A percentile compares a stretch with the other conserved stretches of the same genome.
phyloP scores from a whole-genome alignment of 2,329 filamentous ascomycete genomes.

The Sclerotinia minor region DNA sequence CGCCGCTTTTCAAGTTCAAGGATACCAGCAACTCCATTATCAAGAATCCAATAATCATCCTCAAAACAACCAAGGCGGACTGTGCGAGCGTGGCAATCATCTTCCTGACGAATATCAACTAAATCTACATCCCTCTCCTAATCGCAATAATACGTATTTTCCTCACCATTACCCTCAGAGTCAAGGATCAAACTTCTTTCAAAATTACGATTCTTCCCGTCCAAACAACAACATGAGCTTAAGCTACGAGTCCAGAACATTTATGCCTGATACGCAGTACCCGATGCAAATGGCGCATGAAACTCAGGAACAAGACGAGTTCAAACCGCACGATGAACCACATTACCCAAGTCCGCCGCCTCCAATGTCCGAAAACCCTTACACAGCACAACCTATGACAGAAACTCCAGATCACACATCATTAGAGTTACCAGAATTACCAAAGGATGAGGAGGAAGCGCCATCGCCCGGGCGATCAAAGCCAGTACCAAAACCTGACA shows the following conservation, averaged over 20 bases:
- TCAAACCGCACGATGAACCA: constrained; percentile 33
- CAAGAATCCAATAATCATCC: constrained; percentile 17
- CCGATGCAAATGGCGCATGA: constrained; percentile 39
- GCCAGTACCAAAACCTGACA: constrained; percentile 59
- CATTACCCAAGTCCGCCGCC: constrained; percentile 40
- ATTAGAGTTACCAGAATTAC: constrained; percentile 37
- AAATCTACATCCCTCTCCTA: neutral
- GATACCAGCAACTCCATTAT: constrained; percentile 10
- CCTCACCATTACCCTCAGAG: neutral
- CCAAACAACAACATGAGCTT: constrained; percentile 34
- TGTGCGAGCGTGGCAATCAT: constrained; percentile 22
- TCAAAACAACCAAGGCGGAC: constrained; percentile 16
- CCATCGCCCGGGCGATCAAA: constrained; percentile 44
- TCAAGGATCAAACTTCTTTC: constrained; percentile 10
- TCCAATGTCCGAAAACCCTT: constrained; percentile 39
- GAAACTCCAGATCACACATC: constrained; percentile 29
- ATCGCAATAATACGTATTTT: constrained; percentile 12
- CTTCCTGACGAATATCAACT: neutral
- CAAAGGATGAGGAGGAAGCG: constrained; percentile 38
- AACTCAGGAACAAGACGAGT: constrained; percentile 37
- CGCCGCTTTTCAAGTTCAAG: constrained; percentile 5
- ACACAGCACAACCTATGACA: constrained; percentile 35
- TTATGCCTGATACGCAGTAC: constrained; percentile 34
- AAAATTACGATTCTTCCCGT: constrained; percentile 3
- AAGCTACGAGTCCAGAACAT: constrained; percentile 37